Evolutionary conservation across 352 stramenopile species (phyloP).

Genomic region (Pythium aquatile): DNA sequence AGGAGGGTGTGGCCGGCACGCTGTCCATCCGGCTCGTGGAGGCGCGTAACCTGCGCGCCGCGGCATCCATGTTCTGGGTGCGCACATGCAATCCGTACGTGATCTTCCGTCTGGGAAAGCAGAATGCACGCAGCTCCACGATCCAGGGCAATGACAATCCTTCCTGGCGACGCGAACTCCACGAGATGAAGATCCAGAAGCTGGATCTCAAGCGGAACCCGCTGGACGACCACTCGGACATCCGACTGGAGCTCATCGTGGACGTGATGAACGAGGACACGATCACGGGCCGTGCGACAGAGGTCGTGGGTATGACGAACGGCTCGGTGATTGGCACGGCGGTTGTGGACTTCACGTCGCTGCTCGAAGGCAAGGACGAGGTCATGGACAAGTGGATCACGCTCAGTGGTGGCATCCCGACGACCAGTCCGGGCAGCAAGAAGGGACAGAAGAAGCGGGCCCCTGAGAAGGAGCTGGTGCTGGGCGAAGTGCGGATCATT

Average conservation of each 20-base stretch:
- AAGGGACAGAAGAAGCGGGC: constrained; percentile 40
- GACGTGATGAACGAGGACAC: constrained; percentile 86
- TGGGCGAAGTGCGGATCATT: constrained; percentile 74
- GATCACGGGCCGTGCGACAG: constrained; percentile 68
- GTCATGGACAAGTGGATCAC: constrained; percentile 80
- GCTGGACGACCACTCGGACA: constrained; percentile 64
- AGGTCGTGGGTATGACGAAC: constrained; percentile 74
- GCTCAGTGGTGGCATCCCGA: constrained; percentile 44
- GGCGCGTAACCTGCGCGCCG: constrained; percentile 64
- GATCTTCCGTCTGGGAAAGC: constrained; percentile 79
- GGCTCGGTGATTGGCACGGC: constrained; percentile 77
- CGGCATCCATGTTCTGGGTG: constrained; percentile 79
- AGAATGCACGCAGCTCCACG: constrained; percentile 63
- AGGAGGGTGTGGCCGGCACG: constrained; percentile 68
- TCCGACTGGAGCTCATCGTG: constrained; percentile 69
- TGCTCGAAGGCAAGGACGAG: constrained; percentile 76
- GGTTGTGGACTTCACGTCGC: constrained; percentile 58
- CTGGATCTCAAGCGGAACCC: constrained; percentile 55
- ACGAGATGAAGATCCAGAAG: constrained; percentile 77
- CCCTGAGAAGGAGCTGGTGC: constrained; percentile 41
- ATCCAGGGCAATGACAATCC: constrained; percentile 74
- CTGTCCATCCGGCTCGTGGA: constrained; percentile 72
- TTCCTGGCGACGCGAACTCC: constrained; percentile 67
- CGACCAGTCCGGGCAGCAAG: constrained; percentile 19
- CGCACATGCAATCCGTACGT: constrained; percentile 83